These are phyloP conservation scores for Tylopilus sp. DNA, from an alignment of 768 basidiomycete genomes.

Conservation along the genomic window DNA sequence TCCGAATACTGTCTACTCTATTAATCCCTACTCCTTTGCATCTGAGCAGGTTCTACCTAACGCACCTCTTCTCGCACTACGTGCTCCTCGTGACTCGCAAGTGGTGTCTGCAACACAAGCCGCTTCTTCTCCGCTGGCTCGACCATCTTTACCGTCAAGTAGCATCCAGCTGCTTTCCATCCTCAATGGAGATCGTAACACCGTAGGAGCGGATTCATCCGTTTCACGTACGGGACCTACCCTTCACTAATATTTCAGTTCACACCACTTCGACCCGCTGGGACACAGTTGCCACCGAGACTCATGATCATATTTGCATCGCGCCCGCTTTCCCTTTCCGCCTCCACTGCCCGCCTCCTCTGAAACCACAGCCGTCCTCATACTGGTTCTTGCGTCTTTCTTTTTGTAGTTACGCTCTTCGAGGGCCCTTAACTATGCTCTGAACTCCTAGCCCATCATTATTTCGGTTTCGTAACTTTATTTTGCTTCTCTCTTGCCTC, in stretches of 20 bases:
- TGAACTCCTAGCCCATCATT: conserved; percentile 19
- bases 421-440: conserved; percentile 18
- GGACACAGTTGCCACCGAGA: conserved; percentile 6
- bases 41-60: conserved; percentile 8
- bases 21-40: conserved; percentile 14
- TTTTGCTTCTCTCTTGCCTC: conserved; percentile 18
- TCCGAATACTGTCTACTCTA: conserved; percentile 5
- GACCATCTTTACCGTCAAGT: conserved; percentile 19
- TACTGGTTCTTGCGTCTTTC: conserved; percentile 19
- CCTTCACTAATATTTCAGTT: conserved; percentile 12
- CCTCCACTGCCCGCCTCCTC: not conserved
- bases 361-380: not conserved
- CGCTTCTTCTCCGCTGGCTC: conserved; percentile 12
- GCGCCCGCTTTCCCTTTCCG: not conserved
- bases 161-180: conserved; percentile 34
- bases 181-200: conserved; percentile 29
- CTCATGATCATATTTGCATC: conserved; percentile 21
- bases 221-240: conserved; percentile 7
- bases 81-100: conserved; percentile 14
- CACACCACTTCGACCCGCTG: conserved; percentile 24
- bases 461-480: conserved; percentile 31
- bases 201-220: conserved; percentile 5
- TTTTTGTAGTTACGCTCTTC: conserved; percentile 11
- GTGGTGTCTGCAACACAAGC: conserved; percentile 10
- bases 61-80: conserved; percentile 6